phyloP scores from a whole-genome alignment of 2,329 filamentous ascomycete species.

The Didymella keratinophila region DNA sequence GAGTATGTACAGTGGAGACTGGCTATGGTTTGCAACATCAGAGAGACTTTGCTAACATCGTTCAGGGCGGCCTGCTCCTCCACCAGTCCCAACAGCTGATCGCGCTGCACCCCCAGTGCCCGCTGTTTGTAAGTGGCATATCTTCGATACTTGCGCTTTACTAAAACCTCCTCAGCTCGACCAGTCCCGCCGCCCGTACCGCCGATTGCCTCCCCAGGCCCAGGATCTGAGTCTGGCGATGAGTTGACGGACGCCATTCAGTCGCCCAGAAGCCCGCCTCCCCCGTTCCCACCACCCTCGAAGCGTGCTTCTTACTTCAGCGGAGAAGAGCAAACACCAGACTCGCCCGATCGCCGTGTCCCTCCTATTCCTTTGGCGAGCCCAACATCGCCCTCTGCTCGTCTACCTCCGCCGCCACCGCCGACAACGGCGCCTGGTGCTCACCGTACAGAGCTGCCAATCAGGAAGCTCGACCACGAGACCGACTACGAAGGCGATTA shows the following conservation, averaged over 20 bases:
- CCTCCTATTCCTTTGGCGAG: constrained; percentile 63
- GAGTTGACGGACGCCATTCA: constrained; percentile 64
- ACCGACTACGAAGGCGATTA: constrained; percentile 98
- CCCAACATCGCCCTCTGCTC: constrained; percentile 47
- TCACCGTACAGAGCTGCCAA: constrained; percentile 45
- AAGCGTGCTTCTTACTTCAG: constrained; percentile 54
- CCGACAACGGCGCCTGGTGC: constrained; percentile 51
- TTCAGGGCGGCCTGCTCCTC: constrained; percentile 54
- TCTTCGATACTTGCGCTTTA: background rate
- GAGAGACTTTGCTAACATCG: constrained; percentile 23
- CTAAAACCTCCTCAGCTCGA: constrained; percentile 61
- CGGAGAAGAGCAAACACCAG: constrained; percentile 45
- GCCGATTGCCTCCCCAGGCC: constrained; percentile 69
- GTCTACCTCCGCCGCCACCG: constrained; percentile 59
- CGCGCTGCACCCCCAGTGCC: constrained; percentile 46
- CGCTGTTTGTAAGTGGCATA: constrained; percentile 40
- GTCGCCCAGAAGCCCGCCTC: constrained; percentile 41
- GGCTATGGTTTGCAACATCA: background rate
- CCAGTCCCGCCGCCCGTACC: constrained; percentile 65
- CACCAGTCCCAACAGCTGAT: constrained; percentile 33
- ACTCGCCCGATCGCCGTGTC: constrained; percentile 44
- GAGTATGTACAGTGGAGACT: constrained; percentile 43
- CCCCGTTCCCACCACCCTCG: constrained; percentile 36
- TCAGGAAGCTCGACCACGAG: constrained; percentile 64
- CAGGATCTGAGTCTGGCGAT: constrained; percentile 88